Base-by-base conservation (phyloP, 73 alveolate species). In the Paramecium bursaria region DNA sequence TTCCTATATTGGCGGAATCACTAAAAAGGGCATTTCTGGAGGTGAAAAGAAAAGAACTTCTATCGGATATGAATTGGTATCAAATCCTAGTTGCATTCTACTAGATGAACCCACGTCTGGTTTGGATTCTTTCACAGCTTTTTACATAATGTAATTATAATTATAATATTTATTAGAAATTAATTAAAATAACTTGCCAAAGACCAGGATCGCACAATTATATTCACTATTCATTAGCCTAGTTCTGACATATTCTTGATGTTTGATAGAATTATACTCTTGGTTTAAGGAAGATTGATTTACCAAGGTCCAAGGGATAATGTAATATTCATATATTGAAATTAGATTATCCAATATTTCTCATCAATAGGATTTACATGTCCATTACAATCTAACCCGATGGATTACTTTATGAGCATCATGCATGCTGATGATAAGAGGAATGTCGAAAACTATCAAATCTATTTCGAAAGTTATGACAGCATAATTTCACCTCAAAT, bases 91-190 rank as follows among this genome's bases (percentile, higher is more conserved):
- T 17, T 29, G 86, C 15, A 53, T 86, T 42, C 39, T 86, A 4
- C 26, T 86, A 5, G 92, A 86, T 85, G 92, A 86, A 33, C 92
- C 92, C 11, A 86, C 92, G 7, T 73, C 92, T 27, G 92, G 92
- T 44, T 51, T 86, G 26, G 92, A 86, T 67, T 86, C 92, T 10
- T 86, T 75, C 54, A 86, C 92, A 3, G 87, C 92, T 3, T 26
- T 33, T 39, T 17, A 23, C 2, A 50, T 86, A 46, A 50, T 86
- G 73, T 80, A 55, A 74, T 48, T 54, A 50, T 4, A 50, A 44
- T 48, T 75, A 19, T 30, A 27, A 5, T 0, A 35, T 22, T 49
- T 15, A 5, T 23, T 29, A 50, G 73, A 3, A 51, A 49, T 75
- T 46, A 25, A 27, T 47, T 82, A 25, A 49, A 31, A 17, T 13